A percentile compares a stretch with the other conserved stretches of the same genome.
Conservation (phyloP, 73 alveolate species). For the Paraurostyla sp. region DNA sequence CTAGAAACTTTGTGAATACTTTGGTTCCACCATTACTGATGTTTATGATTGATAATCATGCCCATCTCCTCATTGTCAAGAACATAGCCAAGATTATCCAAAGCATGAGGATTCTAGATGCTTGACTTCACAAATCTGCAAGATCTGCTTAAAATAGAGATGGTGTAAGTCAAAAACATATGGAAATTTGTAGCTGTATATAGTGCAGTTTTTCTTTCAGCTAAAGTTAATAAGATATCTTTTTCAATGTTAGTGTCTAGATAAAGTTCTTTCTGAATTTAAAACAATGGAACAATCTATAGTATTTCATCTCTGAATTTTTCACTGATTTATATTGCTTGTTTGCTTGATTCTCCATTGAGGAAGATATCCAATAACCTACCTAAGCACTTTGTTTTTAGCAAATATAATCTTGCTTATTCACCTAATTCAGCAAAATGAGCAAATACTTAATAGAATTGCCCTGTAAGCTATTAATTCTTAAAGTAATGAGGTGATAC, state of each 20-base stretch:
- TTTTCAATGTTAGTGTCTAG: slow-evolving; percentile 20
- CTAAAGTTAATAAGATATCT: neutral
- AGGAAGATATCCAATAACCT: slow-evolving; percentile 52
- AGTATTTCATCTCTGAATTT: slow-evolving; percentile 3
- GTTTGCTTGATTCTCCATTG: neutral
- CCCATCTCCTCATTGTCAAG: slow-evolving; percentile 13
- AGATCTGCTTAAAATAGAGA: slow-evolving; percentile 53
- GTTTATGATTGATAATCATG: slow-evolving; percentile 3
- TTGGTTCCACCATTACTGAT: slow-evolving; percentile 30
- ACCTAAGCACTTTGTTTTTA: slow-evolving; percentile 18
- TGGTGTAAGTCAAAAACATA: neutral
- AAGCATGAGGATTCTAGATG: slow-evolving; percentile 32
- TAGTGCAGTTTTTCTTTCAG: neutral
- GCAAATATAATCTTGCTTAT: slow-evolving; percentile 51
- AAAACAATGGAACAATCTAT: slow-evolving; percentile 33
- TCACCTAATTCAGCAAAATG: slow-evolving; percentile 58
- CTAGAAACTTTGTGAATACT: slow-evolving; percentile 46
- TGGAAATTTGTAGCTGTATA: neutral
- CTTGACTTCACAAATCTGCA: neutral
- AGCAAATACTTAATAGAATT: slow-evolving; percentile 60
- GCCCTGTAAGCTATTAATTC: neutral
- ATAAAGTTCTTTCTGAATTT: slow-evolving; percentile 37
- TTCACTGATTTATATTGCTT: neutral
- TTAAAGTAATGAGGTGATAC: slow-evolving; percentile 1
- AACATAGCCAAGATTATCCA: slow-evolving; percentile 8